Percentiles rank a stretch among this genome's conserved stretches.
Conservation (phyloP, 2,329 filamentous ascomycete species). For the Saccharata proteae region DNA sequence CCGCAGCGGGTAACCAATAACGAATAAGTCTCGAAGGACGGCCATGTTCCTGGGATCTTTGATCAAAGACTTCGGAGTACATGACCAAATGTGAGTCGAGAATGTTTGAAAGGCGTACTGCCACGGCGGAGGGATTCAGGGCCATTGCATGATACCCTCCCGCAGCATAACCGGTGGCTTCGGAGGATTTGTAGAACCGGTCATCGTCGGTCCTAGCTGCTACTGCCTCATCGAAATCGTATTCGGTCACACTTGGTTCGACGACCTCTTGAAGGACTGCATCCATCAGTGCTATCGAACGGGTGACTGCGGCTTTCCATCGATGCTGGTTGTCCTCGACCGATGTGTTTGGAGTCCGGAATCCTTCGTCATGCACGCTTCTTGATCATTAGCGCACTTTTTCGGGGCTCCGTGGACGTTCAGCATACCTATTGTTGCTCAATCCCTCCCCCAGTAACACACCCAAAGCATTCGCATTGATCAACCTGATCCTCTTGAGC, state of each 20-base stretch:
- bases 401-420: constrained; percentile 17
- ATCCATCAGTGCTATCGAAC: constrained; percentile 76
- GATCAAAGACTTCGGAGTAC: constrained; percentile 47
- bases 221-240: constrained; percentile 44
- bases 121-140: constrained; percentile 43
- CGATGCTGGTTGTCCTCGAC: constrained; percentile 35
- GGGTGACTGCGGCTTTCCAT: constrained; percentile 66
- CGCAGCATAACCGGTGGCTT: constrained; percentile 22
- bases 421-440: constrained; percentile 35
- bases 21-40: constrained; percentile 63
- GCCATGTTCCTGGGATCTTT: constrained; percentile 53
- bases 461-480: constrained; percentile 77
- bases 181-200: constrained; percentile 31
- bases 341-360: constrained; percentile 29
- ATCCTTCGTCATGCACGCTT: constrained; percentile 46
- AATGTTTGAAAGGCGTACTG: constrained; percentile 55
- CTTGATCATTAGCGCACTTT: constrained; percentile 30
- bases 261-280: constrained; percentile 65
- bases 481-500: constrained; percentile 60
- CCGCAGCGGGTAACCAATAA: constrained; percentile 74
- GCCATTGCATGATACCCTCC: constrained; percentile 13
- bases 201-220: constrained; percentile 44
- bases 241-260: constrained; percentile 42
- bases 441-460: constrained; percentile 80
- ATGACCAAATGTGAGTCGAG: constrained; percentile 56